These are phyloP conservation scores for Boletales sp. DNA, from an alignment of 768 basidiomycete species.

Conservation along the genomic window DNA sequence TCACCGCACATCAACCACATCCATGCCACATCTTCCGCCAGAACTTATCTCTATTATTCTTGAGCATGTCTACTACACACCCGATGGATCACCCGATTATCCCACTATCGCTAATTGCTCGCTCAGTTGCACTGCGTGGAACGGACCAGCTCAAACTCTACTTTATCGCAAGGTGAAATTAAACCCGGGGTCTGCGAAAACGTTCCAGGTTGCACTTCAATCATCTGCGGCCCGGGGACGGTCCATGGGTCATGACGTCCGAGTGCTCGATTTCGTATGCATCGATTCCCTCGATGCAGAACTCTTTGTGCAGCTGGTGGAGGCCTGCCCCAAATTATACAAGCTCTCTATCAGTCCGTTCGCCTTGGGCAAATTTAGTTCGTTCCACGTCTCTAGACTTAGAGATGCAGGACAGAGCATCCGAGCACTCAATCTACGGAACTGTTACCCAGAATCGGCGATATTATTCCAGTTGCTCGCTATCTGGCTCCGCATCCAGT, in stretches of 20 bases:
- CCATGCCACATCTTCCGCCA: conserved; percentile 18
- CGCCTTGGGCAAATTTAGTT: conserved; percentile 28
- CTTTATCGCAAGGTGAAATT: conserved; percentile 22
- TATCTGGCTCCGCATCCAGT: conserved; percentile 36
- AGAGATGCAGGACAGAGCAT: conserved; percentile 22
- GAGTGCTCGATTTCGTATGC: neutral
- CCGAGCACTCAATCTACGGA: conserved; percentile 31
- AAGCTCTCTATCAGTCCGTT: conserved; percentile 27
- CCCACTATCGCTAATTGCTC: conserved; percentile 19
- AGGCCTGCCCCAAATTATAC: conserved; percentile 32
- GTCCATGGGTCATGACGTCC: conserved; percentile 15
- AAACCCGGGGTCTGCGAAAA: neutral
- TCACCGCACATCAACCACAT: too few relatives aligned
- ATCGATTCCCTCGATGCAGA: conserved; percentile 16
- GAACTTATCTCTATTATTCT: conserved; percentile 23
- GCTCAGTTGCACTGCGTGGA: conserved; percentile 27
- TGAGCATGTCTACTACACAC: conserved; percentile 23
- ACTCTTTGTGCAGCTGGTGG: conserved; percentile 14
- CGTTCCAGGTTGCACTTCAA: conserved; percentile 16
- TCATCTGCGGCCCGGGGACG: conserved; percentile 13
- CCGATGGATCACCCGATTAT: conserved; percentile 16
- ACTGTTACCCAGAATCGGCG: conserved; percentile 39
- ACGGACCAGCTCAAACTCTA: conserved; percentile 25
- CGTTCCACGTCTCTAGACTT: conserved; percentile 23
- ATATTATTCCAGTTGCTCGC: conserved; percentile 40